These are phyloP conservation scores for Venturia oleaginea DNA, from an alignment of 2,329 filamentous ascomycete genomes.

Conservation along the genomic window DNA sequence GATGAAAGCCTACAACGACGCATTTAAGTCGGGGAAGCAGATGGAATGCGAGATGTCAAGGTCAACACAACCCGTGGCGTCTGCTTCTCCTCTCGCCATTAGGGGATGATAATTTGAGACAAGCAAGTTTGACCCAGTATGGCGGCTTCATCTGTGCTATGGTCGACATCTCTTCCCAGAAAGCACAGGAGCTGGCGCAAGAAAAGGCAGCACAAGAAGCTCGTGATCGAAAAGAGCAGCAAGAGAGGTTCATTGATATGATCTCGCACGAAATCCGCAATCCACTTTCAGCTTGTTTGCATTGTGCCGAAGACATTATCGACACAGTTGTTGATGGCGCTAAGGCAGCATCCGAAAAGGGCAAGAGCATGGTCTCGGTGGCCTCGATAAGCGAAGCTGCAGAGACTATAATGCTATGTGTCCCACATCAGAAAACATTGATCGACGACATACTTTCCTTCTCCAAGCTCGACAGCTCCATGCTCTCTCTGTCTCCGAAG, in stretches of 20 bases:
- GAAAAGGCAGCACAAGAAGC: conserved; percentile 29
- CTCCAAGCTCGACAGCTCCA: conserved; percentile 14
- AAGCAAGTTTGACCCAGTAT: conserved; percentile 24
- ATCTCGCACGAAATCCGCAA: conserved; percentile 34
- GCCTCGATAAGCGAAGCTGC: conserved; percentile 27
- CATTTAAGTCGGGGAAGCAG: conserved; percentile 30
- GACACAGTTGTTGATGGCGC: conserved; percentile 25
- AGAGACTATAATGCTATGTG: conserved; percentile 25
- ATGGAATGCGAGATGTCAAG: conserved; percentile 34
- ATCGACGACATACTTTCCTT: conserved; percentile 14
- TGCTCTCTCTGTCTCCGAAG: conserved; percentile 9
- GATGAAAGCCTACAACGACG: conserved; percentile 34
- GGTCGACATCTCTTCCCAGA: conserved; percentile 37
- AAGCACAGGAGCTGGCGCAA: conserved; percentile 22
- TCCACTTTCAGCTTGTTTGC: conserved; percentile 35
- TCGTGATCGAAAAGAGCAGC: conserved; percentile 30
- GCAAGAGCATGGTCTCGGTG: neutral
- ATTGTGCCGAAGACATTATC: conserved; percentile 35
- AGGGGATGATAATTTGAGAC: conserved; percentile 28
- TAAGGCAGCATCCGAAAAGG: neutral
- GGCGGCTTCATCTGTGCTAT: conserved; percentile 39
- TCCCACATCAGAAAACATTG: conserved; percentile 13
- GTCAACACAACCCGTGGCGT: conserved; percentile 29
- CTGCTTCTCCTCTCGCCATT: conserved; percentile 35
- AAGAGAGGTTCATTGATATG: conserved; percentile 32